Conservation (phyloP, 305 asterid genomes). For the Solanum hybrid region DNA sequence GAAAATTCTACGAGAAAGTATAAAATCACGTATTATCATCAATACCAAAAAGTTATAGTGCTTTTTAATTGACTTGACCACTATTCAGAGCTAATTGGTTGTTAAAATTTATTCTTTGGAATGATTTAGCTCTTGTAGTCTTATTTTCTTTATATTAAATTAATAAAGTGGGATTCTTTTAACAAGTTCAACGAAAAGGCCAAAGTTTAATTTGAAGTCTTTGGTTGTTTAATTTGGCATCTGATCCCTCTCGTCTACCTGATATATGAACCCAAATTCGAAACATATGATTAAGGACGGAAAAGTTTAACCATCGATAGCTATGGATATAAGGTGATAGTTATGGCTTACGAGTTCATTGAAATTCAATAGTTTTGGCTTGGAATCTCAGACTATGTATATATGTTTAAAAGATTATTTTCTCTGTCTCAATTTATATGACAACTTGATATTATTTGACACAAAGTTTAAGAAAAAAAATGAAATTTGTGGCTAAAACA, state of each 20-base stretch:
- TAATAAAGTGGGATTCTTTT: neutral
- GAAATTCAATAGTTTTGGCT: neutral
- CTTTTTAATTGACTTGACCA: neutral
- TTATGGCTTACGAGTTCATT: neutral
- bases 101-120: neutral
- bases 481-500: neutral
- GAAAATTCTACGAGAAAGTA: neutral
- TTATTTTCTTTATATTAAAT: neutral
- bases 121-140: neutral
- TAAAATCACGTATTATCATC: neutral
- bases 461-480: neutral
- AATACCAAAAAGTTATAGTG: neutral
- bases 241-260: neutral
- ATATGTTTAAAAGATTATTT: neutral
- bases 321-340: neutral
- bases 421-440: neutral
- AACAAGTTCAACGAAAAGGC: neutral
- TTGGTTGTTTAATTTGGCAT: neutral
- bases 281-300: neutral
- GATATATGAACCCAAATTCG: neutral
- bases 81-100: neutral
- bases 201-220: neutral
- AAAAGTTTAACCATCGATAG: neutral
- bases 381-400: neutral
- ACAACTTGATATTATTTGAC: neutral